Evolutionary conservation across 1,139 yeast species (phyloP).

Genomic region (Candida pseudocylindracea): DNA sequence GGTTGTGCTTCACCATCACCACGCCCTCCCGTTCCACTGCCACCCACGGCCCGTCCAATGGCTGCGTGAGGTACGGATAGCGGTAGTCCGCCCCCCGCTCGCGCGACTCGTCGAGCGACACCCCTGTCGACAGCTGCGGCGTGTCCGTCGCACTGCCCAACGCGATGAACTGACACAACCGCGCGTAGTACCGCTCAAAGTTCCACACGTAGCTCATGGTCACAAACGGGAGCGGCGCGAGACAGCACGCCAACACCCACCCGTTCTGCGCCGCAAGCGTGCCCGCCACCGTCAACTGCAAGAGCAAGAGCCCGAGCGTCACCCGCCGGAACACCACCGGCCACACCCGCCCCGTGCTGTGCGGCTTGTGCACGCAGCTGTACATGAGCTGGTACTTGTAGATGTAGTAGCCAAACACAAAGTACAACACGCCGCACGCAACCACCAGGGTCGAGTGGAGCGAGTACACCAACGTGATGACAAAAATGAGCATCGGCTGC

Average conservation of each 20-base stretch:
- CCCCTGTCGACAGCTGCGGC: not conserved
- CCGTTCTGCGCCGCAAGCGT: constrained; percentile 65
- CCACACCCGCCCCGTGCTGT: constrained; percentile 80
- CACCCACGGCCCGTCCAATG: constrained; percentile 32
- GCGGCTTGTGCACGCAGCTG: constrained; percentile 72
- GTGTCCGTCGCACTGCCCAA: constrained; percentile 14
- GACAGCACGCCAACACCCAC: constrained; percentile 43
- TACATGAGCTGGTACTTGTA: constrained; percentile 65
- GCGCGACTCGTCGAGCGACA: constrained; percentile 31
- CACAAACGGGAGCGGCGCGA: constrained; percentile 47
- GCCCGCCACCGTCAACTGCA: constrained; percentile 86
- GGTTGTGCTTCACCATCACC: constrained; percentile 13
- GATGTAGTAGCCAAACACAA: constrained; percentile 52
- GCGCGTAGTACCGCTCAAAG: constrained; percentile 62
- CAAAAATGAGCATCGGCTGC: constrained; percentile 54
- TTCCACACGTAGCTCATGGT: constrained; percentile 55
- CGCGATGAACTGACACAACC: constrained; percentile 71
- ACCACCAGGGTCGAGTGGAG: constrained; percentile 59
- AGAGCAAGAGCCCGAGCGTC: constrained; percentile 43
- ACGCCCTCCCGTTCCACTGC: constrained; percentile 32
- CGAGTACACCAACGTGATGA: constrained; percentile 57
- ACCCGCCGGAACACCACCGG: constrained; percentile 58
- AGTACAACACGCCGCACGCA: constrained; percentile 52
- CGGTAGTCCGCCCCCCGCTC: constrained; percentile 26
- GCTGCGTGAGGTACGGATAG: constrained; percentile 23